Evolutionary conservation across 2,329 filamentous ascomycete genomes (phyloP).

Genomic region (Aspergillus floridensis): DNA sequence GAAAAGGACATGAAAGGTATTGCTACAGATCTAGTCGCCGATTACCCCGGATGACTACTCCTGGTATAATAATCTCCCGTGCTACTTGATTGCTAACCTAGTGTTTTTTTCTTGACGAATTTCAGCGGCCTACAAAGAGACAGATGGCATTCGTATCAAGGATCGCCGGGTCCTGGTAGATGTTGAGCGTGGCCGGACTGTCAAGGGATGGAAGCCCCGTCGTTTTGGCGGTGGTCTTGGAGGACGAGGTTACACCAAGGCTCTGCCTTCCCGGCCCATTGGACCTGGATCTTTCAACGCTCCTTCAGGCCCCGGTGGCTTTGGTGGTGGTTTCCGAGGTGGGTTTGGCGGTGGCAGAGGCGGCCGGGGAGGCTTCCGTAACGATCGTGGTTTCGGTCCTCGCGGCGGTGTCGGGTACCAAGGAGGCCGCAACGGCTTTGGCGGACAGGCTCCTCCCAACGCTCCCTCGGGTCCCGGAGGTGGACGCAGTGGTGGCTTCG

Average conservation of each 20-base stretch:
- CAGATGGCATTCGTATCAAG: conserved; percentile 87
- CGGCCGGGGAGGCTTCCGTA: conserved; percentile 51
- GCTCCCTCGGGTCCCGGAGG: conserved; percentile 55
- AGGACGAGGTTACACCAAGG: conserved; percentile 88
- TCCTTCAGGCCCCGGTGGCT: conserved; percentile 57
- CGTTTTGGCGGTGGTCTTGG: conserved; percentile 90
- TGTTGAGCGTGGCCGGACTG: conserved; percentile 91
- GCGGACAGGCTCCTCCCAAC: conserved; percentile 49
- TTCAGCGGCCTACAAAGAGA: conserved; percentile 86
- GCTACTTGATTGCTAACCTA: conserved; percentile 35
- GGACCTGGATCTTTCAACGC: conserved; percentile 59
- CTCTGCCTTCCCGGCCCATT: conserved; percentile 66
- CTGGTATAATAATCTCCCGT: conserved; percentile 10
- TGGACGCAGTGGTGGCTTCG: conserved; percentile 53
- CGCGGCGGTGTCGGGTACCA: conserved; percentile 57
- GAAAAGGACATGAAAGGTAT: conserved; percentile 99
- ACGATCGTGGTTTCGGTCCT: conserved; percentile 51
- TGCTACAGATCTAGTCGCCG: conserved; percentile 11
- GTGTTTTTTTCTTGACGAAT: conserved; percentile 33
- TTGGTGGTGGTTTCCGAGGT: conserved; percentile 55
- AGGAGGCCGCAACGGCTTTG: conserved; percentile 54
- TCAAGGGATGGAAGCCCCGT: conserved; percentile 88
- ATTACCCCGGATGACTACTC: not conserved
- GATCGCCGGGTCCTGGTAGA: conserved; percentile 91
- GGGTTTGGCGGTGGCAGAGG: conserved; percentile 53